phyloP scores from a whole-genome alignment of 148 eudicot genomes.

The Vaccinium corymbosum region DNA sequence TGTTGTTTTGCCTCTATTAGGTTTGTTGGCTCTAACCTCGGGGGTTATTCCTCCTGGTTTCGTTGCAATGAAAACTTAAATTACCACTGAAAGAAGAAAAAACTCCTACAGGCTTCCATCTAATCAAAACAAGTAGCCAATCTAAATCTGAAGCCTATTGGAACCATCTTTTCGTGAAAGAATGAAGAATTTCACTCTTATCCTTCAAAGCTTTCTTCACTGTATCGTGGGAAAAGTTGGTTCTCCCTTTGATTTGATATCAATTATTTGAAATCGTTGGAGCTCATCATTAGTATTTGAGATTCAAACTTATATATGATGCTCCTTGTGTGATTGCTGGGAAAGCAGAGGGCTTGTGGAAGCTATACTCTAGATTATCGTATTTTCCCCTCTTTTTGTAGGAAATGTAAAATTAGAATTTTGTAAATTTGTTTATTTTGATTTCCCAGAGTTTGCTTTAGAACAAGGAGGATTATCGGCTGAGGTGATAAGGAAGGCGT shows the following conservation, averaged over 20 bases:
- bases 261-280: background rate
- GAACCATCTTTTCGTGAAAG: background rate
- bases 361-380: background rate
- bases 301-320: background rate
- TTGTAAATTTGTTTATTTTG: background rate
- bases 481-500: slow-evolving; percentile 30
- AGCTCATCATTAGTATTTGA: background rate
- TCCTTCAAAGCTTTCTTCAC: background rate
- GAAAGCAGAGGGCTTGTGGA: background rate
- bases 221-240: background rate
- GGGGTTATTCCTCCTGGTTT: background rate
- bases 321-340: background rate
- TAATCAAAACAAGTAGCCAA: background rate
- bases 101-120: no score
- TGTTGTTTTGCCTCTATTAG: background rate
- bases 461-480: slow-evolving; percentile 33
- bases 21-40: background rate
- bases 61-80: background rate
- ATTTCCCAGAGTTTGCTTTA: slow-evolving; percentile 24
- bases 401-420: background rate
- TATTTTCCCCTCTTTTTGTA: background rate
- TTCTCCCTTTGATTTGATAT: background rate
- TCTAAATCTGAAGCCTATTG: background rate
- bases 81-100: background rate
- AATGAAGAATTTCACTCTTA: background rate